Evolutionary conservation across 345 rosid genomes (phyloP), one percentile per base, ranked within the genome.

Genomic region (Lumnitzera littorea): DNA sequence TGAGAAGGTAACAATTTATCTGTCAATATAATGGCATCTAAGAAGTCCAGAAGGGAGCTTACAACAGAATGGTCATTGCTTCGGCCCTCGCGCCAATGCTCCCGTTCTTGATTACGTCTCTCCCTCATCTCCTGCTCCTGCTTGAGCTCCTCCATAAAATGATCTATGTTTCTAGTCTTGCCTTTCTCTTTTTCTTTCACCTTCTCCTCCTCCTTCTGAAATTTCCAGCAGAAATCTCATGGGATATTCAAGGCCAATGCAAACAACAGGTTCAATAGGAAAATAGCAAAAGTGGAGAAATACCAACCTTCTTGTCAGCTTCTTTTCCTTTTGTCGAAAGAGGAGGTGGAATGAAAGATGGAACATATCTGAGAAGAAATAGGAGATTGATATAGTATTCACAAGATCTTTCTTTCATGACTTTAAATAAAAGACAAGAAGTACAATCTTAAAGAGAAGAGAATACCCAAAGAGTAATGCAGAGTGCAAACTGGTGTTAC

Each of bases 141-240:
- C 78, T 88, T 95, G 81, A 95, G 76, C 83, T 95, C 97, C 80
- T 91, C 99, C 97, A 95, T 84, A 67, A 95, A 95, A 73, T 91
- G 75, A 78, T 95, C 97, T 72, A 95, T 95, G 67, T 91, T 95
- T 51, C 96, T 78, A 48, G 88, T 52, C 78, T 88, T 95, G 64
- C 92, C 95, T 77, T 84, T 95, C 31, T 95, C 99, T 67, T 74
- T 87, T 58, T 90, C 96, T 68, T 72, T 91, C 2, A 76, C 67
- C 63, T 82, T 85, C 62, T 88, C 97, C 57, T 86, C 97, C 70
- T 90, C 97, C 77, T 78, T 84, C 97, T 90, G 72, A 48, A 81
- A 69, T 55, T 24, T 20, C 48, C 55, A 81, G 15, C 15, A 2
- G 56, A 56, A 50, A 36, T 49, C 9, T 20, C 51, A 5, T 3